Evolutionary conservation across 1,284 basidiomycete species (phyloP).

Genomic region (Cystobasidiaceae sp.): DNA sequence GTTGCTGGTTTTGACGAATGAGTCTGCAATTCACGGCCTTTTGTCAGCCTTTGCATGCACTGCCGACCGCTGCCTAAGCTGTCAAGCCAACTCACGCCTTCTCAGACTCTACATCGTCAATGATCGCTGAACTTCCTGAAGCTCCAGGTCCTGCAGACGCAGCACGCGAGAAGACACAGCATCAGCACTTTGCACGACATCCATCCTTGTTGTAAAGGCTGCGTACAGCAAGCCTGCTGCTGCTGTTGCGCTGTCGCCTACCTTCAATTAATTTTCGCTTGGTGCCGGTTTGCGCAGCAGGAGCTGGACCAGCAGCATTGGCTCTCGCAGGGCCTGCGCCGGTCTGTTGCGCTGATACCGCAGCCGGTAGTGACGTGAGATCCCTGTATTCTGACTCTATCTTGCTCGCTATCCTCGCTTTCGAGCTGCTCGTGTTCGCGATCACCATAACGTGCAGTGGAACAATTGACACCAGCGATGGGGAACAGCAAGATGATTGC

Average conservation of each 20-base stretch:
- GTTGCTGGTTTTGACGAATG: constrained; percentile 19
- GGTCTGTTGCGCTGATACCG: constrained; percentile 17
- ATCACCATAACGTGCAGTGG: too few relatives aligned
- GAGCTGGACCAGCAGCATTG: background rate
- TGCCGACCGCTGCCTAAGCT: background rate
- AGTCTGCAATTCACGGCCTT: background rate
- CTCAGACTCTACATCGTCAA: constrained; percentile 25
- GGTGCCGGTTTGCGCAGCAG: constrained; percentile 2
- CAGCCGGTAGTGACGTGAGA: constrained; percentile 24
- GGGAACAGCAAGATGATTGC: too few relatives aligned
- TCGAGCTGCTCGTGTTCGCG: constrained; percentile 9
- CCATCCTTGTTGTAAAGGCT: too few relatives aligned
- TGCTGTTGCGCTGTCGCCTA: background rate
- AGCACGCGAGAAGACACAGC: too few relatives aligned
- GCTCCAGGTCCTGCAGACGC: constrained; percentile 13
- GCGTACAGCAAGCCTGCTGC: background rate
- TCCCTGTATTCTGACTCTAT: constrained; percentile 29
- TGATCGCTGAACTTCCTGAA: constrained; percentile 5
- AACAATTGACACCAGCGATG: too few relatives aligned
- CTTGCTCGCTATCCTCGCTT: constrained; percentile 26
- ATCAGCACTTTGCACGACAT: too few relatives aligned
- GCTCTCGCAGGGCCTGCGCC: constrained; percentile 11
- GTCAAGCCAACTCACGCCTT: constrained; percentile 11
- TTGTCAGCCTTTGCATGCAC: background rate
- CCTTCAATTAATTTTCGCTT: constrained; percentile 31